Conservation (phyloP, 2,329 filamentous ascomycete species). For the Alternaria consortialis region DNA sequence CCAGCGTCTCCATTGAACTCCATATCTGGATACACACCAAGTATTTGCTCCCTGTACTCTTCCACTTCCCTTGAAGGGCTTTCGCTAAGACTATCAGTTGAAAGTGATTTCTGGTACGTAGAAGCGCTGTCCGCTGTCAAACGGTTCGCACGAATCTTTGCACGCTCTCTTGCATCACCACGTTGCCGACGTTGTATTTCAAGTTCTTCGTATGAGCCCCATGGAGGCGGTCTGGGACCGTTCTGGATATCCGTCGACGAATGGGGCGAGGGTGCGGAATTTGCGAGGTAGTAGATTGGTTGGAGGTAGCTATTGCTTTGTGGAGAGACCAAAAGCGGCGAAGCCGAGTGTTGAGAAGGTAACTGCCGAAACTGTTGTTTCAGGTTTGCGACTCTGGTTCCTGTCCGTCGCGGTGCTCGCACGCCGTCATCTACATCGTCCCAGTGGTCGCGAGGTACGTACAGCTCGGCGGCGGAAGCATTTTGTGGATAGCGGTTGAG, state of each 20-base stretch:
- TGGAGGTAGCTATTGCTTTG: background rate
- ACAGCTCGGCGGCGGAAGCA: background rate
- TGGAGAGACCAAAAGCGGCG: background rate
- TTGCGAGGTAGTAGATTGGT: background rate
- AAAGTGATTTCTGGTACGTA: constrained; percentile 1
- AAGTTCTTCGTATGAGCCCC: constrained; percentile 23
- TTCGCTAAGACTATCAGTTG: constrained; percentile 6
- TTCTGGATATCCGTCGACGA: constrained; percentile 3
- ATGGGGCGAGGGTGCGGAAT: background rate
- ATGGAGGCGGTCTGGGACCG: constrained; percentile 25
- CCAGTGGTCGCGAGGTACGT: constrained; percentile 7
- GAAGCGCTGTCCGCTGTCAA: background rate
- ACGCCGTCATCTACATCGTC: constrained; percentile 3
- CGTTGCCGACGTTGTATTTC: constrained; percentile 19
- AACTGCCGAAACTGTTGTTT: constrained; percentile 20
- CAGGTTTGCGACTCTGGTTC: constrained; percentile 22
- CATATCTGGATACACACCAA: constrained; percentile 35
- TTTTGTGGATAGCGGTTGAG: background rate
- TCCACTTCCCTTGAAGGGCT: constrained; percentile 27
- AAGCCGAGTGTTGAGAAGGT: background rate
- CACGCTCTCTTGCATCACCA: constrained; percentile 10
- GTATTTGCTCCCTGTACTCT: constrained; percentile 28
- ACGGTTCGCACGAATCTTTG: background rate
- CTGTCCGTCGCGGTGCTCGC: constrained; percentile 2
- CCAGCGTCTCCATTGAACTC: constrained; percentile 26